These are phyloP conservation scores for Hypoxylon sp. DNA, from an alignment of 2,329 filamentous ascomycete genomes.

Conservation along the genomic window DNA sequence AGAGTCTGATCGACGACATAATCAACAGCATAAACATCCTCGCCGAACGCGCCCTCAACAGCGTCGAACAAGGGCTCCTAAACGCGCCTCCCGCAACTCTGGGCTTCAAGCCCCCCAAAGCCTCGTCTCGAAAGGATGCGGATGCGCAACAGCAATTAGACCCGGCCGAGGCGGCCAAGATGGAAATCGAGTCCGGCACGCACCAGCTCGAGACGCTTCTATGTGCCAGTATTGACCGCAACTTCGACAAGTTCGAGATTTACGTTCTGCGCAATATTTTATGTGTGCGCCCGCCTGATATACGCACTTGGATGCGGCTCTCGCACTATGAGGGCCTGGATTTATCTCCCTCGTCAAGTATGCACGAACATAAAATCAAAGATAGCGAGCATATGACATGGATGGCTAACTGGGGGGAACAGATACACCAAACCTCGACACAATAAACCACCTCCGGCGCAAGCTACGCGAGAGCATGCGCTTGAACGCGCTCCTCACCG, in stretches of 20 bases:
- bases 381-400: neutral
- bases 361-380: neutral
- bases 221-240: conserved; percentile 84
- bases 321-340: conserved; percentile 83
- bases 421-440: conserved; percentile 70
- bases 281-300: conserved; percentile 74
- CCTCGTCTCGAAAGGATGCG: conserved; percentile 59
- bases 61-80: conserved; percentile 85
- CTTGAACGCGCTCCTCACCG: conserved; percentile 70
- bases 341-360: conserved; percentile 52
- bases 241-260: conserved; percentile 89
- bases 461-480: conserved; percentile 71
- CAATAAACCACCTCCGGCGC: conserved; percentile 77
- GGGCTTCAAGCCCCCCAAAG: conserved; percentile 75
- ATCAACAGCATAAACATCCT: conserved; percentile 97
- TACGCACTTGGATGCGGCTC: conserved; percentile 80
- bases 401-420: conserved; percentile 39
- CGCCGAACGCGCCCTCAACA: conserved; percentile 88
- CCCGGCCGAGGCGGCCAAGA: conserved; percentile 59
- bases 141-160: conserved; percentile 54
- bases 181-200: conserved; percentile 88
- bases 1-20: conserved; percentile 97
- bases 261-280: conserved; percentile 90
- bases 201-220: conserved; percentile 87
- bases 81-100: conserved; percentile 79